Evolutionary conservation across 2,329 filamentous ascomycete genomes (phyloP).

Genomic region (Aspergillus vadensis): DNA sequence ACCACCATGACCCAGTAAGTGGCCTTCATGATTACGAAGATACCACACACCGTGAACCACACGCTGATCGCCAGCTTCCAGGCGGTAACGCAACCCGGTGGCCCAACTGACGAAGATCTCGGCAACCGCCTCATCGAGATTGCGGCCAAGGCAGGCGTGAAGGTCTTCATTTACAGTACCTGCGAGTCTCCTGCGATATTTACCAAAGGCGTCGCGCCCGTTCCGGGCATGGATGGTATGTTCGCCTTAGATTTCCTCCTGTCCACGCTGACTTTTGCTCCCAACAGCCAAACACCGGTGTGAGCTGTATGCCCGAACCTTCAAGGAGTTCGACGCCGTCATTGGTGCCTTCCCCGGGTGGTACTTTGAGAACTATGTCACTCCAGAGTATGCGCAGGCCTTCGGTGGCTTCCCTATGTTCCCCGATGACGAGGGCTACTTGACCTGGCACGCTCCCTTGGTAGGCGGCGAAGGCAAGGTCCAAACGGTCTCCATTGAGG

Average conservation of each 20-base stretch:
- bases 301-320: not conserved
- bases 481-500: slow-evolving; percentile 1
- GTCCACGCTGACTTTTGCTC: not conserved
- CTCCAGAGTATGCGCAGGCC: not conserved
- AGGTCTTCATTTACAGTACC: slow-evolving; percentile 7
- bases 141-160: not conserved
- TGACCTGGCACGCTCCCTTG: not conserved
- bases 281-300: not conserved
- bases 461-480: not conserved
- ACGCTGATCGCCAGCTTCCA: not conserved
- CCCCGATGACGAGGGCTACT: not conserved
- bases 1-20: slow-evolving; percentile 4
- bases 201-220: not conserved
- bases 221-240: slow-evolving; percentile 3
- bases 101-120: slow-evolving; percentile 2
- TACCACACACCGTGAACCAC: not conserved
- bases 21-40: not conserved
- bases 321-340: not conserved
- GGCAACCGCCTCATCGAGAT: not conserved
- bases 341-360: slow-evolving; percentile 7
- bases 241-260: not conserved
- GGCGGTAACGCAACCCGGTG: not conserved
- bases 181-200: slow-evolving; percentile 1
- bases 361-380: slow-evolving; percentile 9
- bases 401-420: slow-evolving; percentile 9